These are phyloP conservation scores for Mucor indicus DNA, from an alignment of 371 early-diverging fungal genomes.

Conservation along the genomic window DNA sequence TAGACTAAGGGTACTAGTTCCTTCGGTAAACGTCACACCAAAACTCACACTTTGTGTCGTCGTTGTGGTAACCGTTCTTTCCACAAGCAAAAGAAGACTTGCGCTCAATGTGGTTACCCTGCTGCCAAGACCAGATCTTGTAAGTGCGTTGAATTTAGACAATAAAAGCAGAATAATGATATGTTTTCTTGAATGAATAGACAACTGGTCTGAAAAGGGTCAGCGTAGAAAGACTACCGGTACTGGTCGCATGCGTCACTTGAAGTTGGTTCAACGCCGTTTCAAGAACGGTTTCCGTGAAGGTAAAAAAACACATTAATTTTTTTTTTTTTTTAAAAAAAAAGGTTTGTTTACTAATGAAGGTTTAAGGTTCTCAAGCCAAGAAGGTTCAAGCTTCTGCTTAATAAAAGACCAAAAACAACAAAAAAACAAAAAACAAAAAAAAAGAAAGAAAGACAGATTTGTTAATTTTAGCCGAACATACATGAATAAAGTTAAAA, in stretches of 20 bases:
- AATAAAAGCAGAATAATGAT: too few species aligned
- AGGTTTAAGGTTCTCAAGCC: conserved; percentile 46
- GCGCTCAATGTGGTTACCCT: conserved; percentile 99
- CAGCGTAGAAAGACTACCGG: conserved; percentile 97
- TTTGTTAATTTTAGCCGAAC: too few species aligned
- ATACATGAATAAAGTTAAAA: too few species aligned
- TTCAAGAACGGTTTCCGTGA: conserved; percentile 97
- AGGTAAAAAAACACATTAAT: too few species aligned
- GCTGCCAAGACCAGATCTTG: conserved; percentile 94
- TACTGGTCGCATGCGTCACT: conserved; percentile 96
- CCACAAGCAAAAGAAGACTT: conserved; percentile 99
- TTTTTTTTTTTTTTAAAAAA: too few species aligned
- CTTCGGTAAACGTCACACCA: conserved; percentile 74
- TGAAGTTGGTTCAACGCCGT: conserved; percentile 86
- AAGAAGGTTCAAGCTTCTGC: conserved; percentile 47
- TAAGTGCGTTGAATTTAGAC: conserved; percentile 40
- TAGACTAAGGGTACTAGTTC: conserved; percentile 24
- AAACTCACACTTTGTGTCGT: conserved; percentile 97
- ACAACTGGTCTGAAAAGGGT: conserved; percentile 81
- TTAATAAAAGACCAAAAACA: too few species aligned
- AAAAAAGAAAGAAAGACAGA: too few species aligned
- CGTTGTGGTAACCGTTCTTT: conserved; percentile 97
- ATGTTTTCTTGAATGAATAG: not conserved
- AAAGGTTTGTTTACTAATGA: too few species aligned
- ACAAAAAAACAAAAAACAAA: too few species aligned